Conservation (phyloP, 176 grass and related monocot species). For the Triticum dicoccoides region DNA sequence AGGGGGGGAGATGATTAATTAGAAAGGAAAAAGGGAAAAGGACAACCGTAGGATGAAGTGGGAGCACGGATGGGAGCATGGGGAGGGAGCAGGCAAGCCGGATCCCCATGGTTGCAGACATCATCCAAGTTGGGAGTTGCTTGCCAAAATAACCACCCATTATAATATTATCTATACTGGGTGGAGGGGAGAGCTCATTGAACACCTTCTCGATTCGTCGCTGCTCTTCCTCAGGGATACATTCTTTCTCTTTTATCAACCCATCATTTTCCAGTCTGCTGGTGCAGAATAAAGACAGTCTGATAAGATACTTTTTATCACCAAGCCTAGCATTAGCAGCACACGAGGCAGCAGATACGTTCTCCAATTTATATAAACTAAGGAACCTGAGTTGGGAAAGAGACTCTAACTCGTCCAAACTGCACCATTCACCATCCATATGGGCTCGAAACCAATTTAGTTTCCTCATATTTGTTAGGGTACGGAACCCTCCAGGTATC, state of each 20-base stretch:
- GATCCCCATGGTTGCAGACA: neutral
- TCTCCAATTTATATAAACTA: neutral
- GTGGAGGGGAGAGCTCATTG: conserved; percentile 13
- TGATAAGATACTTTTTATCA: neutral
- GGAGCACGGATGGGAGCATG: no score
- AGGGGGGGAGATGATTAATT: no score
- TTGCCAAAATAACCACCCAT: conserved; percentile 18
- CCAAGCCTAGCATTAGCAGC: neutral
- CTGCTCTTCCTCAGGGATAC: neutral
- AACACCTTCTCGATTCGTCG: neutral
- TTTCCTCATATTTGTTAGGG: neutral
- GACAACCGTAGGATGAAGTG: no score
- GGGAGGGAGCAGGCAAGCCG: no score
- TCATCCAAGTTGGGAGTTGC: neutral
- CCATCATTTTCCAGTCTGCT: neutral
- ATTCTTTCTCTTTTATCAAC: neutral
- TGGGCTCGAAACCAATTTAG: neutral
- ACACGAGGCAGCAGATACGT: neutral
- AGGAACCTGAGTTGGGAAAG: neutral
- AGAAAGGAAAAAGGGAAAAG: no score
- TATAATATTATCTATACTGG: neutral
- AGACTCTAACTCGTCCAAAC: neutral
- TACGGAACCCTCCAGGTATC: neutral
- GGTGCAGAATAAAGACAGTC: neutral
- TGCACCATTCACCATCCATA: neutral